Percentiles rank a stretch among this genome's conserved stretches.
Evolutionary conservation across 306 rosid genomes (phyloP).

Genomic region (Vicia sativa): DNA sequence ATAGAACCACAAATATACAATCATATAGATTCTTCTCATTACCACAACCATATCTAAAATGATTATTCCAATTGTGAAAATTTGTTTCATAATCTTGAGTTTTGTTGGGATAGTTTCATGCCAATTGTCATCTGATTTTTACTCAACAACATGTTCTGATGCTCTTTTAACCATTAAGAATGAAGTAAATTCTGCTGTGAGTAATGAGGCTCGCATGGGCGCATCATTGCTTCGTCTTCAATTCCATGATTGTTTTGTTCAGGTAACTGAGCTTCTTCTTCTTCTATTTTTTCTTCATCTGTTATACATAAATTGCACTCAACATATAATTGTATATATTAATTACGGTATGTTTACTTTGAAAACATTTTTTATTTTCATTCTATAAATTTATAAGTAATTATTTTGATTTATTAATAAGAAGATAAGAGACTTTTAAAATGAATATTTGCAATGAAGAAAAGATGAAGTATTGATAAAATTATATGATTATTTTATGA

Average conservation of each 20-base stretch:
- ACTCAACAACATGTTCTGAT: constrained; percentile 51
- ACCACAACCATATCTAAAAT: neutral
- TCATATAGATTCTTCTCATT: neutral
- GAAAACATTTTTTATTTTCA: no score
- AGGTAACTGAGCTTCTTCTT: constrained; percentile 48
- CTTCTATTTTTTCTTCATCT: neutral
- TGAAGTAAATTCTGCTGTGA: constrained; percentile 46
- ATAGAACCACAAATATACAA: neutral
- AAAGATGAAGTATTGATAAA: no score
- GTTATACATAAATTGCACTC: neutral
- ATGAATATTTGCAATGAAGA: no score
- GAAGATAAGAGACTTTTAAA: no score
- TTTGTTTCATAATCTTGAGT: constrained; percentile 13
- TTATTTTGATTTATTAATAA: no score
- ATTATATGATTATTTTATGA: no score
- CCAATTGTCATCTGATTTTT: constrained; percentile 56
- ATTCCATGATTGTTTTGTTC: constrained; percentile 79
- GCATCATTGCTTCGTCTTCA: constrained; percentile 81
- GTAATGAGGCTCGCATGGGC: constrained; percentile 68
- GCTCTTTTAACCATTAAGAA: constrained; percentile 56
- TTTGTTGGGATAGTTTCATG: constrained; percentile 42
- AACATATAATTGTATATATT: no score
- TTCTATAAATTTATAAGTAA: no score
- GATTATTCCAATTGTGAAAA: neutral
- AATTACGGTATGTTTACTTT: no score